Evolutionary conservation across 768 basidiomycete species (phyloP).

Genomic region (Neoboletus magnificus): DNA sequence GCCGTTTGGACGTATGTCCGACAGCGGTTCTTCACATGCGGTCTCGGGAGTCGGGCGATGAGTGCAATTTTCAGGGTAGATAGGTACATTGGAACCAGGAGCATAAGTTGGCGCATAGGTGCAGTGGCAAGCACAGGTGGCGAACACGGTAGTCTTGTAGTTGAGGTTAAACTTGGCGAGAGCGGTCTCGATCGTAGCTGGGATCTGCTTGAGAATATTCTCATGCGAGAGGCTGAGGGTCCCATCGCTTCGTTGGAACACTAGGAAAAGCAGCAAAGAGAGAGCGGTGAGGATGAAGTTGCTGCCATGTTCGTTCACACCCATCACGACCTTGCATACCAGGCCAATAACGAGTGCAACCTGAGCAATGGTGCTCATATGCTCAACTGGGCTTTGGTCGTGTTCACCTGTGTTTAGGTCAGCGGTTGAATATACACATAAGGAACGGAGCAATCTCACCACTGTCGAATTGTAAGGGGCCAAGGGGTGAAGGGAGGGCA

Average conservation of each 20-base stretch:
- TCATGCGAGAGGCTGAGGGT: neutral
- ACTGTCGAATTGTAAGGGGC: neutral
- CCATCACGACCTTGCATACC: constrained; percentile 12
- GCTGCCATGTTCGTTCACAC: constrained; percentile 4
- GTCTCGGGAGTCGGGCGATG: neutral
- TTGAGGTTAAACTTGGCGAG: neutral
- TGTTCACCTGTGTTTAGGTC: too few relatives aligned
- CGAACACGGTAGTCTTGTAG: neutral
- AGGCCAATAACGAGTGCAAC: neutral
- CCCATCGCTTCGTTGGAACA: neutral
- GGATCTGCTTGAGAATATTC: constrained; percentile 3
- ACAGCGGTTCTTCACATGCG: neutral
- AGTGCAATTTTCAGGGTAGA: constrained; percentile 1
- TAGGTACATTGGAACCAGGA: neutral
- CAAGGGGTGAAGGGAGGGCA: too few relatives aligned
- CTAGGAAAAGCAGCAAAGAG: neutral
- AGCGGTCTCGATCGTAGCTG: neutral
- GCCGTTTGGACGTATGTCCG: neutral
- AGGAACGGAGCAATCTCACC: neutral
- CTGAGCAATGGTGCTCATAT: constrained; percentile 5
- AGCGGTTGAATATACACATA: too few relatives aligned
- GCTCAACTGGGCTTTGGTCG: too few relatives aligned
- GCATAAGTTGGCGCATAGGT: too few relatives aligned
- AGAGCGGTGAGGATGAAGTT: constrained; percentile 23
- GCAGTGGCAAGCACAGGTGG: constrained; percentile 2